Percentiles rank a stretch among this genome's conserved stretches.
phyloP scores from a whole-genome alignment of 805 yeast genomes.

The Yarrowia sp. region DNA sequence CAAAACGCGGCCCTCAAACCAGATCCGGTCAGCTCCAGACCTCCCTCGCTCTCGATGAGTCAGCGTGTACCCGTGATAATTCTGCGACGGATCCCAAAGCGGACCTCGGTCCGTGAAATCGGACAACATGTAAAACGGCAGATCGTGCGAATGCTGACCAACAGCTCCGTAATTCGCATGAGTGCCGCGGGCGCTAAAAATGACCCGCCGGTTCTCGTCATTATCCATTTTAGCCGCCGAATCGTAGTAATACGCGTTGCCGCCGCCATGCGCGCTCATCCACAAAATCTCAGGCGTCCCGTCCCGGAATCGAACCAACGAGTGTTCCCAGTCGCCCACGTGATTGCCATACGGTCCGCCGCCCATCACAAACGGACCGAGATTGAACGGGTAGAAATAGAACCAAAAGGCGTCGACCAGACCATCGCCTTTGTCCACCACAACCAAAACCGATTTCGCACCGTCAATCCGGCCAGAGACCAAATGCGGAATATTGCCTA shows the following conservation, averaged over 20 bases:
- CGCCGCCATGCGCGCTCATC: slow-evolving; percentile 99
- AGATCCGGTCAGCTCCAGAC: slow-evolving; percentile 8
- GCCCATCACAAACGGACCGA: slow-evolving; percentile 98
- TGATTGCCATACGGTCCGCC: slow-evolving; percentile 97
- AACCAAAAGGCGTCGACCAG: slow-evolving; percentile 98
- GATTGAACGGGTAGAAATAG: slow-evolving; percentile 89
- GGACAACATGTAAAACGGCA: slow-evolving; percentile 86
- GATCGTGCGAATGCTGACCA: slow-evolving; percentile 94
- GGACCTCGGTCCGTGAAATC: slow-evolving; percentile 97
- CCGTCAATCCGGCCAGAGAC: slow-evolving; percentile 71
- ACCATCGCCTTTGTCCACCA: slow-evolving; percentile 91
- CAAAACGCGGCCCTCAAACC: slow-evolving; percentile 48
- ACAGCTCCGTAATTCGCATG: slow-evolving; percentile 97
- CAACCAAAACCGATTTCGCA: slow-evolving; percentile 83
- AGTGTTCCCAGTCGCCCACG: slow-evolving; percentile 98
- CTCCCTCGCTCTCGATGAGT: slow-evolving; percentile 51
- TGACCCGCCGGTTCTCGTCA: slow-evolving; percentile 65
- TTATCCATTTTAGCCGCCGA: slow-evolving; percentile 70
- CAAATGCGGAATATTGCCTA: slow-evolving; percentile 67
- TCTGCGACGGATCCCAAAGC: slow-evolving; percentile 89
- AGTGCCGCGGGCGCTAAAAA: slow-evolving; percentile 93
- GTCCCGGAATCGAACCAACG: slow-evolving; percentile 79
- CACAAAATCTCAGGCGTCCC: slow-evolving; percentile 85
- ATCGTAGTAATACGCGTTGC: slow-evolving; percentile 82
- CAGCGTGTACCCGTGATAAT: slow-evolving; percentile 80